Conservation (phyloP, 495 filamentous ascomycete species). For the Talaromyces stipitatus region DNA sequence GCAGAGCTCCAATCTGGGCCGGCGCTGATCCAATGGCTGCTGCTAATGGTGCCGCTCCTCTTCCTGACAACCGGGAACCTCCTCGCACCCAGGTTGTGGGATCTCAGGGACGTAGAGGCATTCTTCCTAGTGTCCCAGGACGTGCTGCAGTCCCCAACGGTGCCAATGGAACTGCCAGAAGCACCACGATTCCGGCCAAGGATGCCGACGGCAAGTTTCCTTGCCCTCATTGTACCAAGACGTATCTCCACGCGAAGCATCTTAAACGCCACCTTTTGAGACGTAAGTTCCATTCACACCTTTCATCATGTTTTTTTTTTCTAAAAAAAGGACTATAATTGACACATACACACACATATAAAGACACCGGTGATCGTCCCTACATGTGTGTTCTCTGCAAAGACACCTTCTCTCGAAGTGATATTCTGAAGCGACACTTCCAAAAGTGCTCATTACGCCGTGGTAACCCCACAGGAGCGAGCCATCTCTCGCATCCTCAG, state of each 20-base stretch:
- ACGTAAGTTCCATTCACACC: slow-evolving; percentile 57
- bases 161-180: slow-evolving; percentile 57
- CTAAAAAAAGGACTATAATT: too few species aligned
- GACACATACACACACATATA: slow-evolving; percentile 7
- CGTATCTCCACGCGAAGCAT: slow-evolving; percentile 95
- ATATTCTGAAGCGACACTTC: slow-evolving; percentile 97
- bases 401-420: slow-evolving; percentile 97
- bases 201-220: slow-evolving; percentile 96
- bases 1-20: slow-evolving; percentile 33
- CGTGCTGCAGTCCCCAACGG: slow-evolving; percentile 57
- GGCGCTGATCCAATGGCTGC: slow-evolving; percentile 28
- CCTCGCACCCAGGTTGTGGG: slow-evolving; percentile 86
- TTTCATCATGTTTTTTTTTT: too few species aligned
- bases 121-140: slow-evolving; percentile 83
- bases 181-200: slow-evolving; percentile 76
- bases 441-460: slow-evolving; percentile 94
- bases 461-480: slow-evolving; percentile 87
- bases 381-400: slow-evolving; percentile 96
- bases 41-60: slow-evolving; percentile 31
- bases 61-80: slow-evolving; percentile 36
- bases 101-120: slow-evolving; percentile 81
- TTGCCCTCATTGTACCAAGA: slow-evolving; percentile 95
- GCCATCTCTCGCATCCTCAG: slow-evolving; percentile 85
- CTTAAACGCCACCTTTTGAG: slow-evolving; percentile 89
- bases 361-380: slow-evolving; percentile 92